phyloP scores from a whole-genome alignment of 768 basidiomycete species.

The Lentinula lateritia region DNA sequence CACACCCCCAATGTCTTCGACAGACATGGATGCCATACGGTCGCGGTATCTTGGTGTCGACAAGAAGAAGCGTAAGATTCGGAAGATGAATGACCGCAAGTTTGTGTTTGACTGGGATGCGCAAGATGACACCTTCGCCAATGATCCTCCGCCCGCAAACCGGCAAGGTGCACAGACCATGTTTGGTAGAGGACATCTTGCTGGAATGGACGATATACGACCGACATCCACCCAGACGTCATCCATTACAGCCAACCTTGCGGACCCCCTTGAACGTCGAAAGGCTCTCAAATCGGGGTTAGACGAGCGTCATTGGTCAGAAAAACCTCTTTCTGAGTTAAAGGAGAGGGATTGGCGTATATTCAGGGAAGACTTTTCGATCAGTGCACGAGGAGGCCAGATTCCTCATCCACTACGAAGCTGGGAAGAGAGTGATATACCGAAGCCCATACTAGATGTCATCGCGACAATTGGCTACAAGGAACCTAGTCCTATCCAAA shows the following conservation, averaged over 20 bases:
- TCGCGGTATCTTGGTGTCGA: conserved; percentile 93
- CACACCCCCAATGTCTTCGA: conserved; percentile 69
- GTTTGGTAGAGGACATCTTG: conserved; percentile 81
- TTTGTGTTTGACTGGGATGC: conserved; percentile 99
- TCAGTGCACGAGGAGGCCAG: conserved; percentile 86
- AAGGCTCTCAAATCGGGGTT: conserved; percentile 75
- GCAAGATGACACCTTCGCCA: conserved; percentile 87
- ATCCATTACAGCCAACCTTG: conserved; percentile 45
- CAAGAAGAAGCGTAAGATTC: conserved; percentile 90
- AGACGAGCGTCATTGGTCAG: conserved; percentile 97
- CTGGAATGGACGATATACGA: conserved; percentile 74
- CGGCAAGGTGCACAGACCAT: conserved; percentile 82
- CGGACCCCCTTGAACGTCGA: conserved; percentile 78
- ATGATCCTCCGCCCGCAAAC: conserved; percentile 68
- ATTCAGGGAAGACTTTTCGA: conserved; percentile 97
- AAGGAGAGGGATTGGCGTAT: conserved; percentile 99
- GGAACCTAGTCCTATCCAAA: conserved; percentile 94
- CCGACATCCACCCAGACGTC: conserved; percentile 25
- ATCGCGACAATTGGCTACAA: conserved; percentile 94
- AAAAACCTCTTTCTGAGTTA: conserved; percentile 89
- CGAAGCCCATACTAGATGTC: conserved; percentile 68
- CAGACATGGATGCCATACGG: conserved; percentile 77
- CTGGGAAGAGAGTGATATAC: conserved; percentile 88
- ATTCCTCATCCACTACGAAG: conserved; percentile 92
- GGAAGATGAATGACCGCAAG: conserved; percentile 93